Evolutionary conservation across 352 stramenopile species (phyloP).

Genomic region (Discostella stelligera): DNA sequence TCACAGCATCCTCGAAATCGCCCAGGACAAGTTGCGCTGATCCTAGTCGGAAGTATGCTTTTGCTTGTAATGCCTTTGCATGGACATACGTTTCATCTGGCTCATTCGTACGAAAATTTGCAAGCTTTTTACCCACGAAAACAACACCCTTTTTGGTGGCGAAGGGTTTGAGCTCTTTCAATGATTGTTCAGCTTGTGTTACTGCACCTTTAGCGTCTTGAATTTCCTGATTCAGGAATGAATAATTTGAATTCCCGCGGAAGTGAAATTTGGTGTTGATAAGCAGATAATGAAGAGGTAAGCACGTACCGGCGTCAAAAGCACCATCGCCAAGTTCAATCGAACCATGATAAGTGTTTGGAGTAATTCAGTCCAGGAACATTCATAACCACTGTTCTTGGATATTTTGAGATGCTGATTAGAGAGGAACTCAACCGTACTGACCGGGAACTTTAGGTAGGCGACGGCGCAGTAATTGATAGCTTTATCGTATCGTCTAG

Average conservation of each 20-base stretch:
- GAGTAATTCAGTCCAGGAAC: conserved; percentile 52
- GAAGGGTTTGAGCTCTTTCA: conserved; percentile 71
- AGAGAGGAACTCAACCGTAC: conserved; percentile 39
- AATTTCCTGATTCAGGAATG: conserved; percentile 18
- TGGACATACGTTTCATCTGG: conserved; percentile 52
- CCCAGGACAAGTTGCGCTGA: conserved; percentile 53
- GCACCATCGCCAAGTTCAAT: conserved; percentile 68
- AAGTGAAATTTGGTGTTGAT: not conserved
- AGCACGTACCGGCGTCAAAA: conserved; percentile 34
- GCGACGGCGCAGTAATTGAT: conserved; percentile 70
- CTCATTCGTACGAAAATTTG: conserved; percentile 41
- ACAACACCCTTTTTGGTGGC: conserved; percentile 51
- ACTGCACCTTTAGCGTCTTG: conserved; percentile 46
- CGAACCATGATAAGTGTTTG: conserved; percentile 62
- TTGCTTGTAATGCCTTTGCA: conserved; percentile 63
- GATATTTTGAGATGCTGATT: conserved; percentile 38
- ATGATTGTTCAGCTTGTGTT: conserved; percentile 56
- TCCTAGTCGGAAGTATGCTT: conserved; percentile 76
- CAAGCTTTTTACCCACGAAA: conserved; percentile 48
- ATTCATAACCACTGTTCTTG: conserved; percentile 47
- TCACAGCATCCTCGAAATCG: conserved; percentile 61
- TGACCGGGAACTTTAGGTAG: conserved; percentile 56
- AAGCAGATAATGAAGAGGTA: conserved; percentile 10
- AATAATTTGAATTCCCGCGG: not conserved
- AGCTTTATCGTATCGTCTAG: conserved; percentile 70